A percentile compares a stretch with the other conserved stretches of the same genome.
These are phyloP conservation scores for Penicillium corylophilum DNA, from an alignment of 2,329 filamentous ascomycete genomes.

Conservation along the genomic window DNA sequence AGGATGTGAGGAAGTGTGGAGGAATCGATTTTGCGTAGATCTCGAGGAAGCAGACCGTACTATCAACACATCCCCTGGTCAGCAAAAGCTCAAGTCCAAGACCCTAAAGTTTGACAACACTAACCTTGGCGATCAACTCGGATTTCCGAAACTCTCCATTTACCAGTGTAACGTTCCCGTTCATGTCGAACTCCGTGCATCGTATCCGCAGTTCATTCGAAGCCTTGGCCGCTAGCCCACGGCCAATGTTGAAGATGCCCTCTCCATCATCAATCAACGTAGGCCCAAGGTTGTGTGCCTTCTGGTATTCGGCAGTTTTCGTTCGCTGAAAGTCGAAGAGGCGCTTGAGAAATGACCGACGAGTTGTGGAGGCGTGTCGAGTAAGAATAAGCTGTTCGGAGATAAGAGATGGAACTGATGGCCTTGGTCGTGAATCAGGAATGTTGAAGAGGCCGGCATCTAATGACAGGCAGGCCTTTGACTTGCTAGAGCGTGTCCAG, in stretches of 20 bases:
- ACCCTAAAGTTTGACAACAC: conserved; percentile 54
- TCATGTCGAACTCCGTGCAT: conserved; percentile 92
- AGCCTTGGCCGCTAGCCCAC: conserved; percentile 71
- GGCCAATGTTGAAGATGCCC: conserved; percentile 65
- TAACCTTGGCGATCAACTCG: conserved; percentile 89
- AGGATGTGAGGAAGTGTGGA: conserved; percentile 94
- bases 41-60: conserved; percentile 90
- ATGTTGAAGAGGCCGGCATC: conserved; percentile 34
- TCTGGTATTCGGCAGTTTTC: conserved; percentile 39
- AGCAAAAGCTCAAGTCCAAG: neutral
- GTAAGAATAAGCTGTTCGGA: conserved; percentile 15
- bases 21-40: conserved; percentile 96
- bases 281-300: conserved; percentile 58
- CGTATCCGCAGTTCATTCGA: conserved; percentile 81
- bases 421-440: conserved; percentile 9
- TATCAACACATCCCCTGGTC: conserved; percentile 35
- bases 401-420: neutral
- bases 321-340: conserved; percentile 37
- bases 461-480: conserved; percentile 23
- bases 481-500: conserved; percentile 21
- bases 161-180: conserved; percentile 85
- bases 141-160: conserved; percentile 98
- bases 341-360: conserved; percentile 36
- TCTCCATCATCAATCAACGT: conserved; percentile 60
- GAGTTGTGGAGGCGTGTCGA: conserved; percentile 33